A percentile compares a stretch with the other conserved stretches of the same genome.
These are phyloP conservation scores for Solioccasus polychromus DNA, from an alignment of 768 basidiomycete genomes.

Conservation along the genomic window DNA sequence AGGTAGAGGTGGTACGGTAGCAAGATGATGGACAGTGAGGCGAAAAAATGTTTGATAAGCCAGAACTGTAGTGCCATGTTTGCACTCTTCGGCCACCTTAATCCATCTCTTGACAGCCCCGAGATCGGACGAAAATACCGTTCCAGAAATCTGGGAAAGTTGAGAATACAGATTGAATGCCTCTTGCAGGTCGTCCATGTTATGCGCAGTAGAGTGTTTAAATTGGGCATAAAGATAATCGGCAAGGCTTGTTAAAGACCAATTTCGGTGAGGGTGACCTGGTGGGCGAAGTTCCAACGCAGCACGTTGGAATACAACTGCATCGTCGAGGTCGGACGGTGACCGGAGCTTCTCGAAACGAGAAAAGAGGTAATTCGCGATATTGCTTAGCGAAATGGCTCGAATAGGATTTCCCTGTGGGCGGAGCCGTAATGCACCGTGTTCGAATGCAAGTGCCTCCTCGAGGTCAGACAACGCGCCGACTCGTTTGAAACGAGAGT, in stretches of 20 bases:
- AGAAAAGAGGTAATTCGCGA: too few relatives aligned
- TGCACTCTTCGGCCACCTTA: not conserved
- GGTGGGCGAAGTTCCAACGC: not conserved
- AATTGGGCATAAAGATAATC: not conserved
- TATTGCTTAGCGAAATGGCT: too few relatives aligned
- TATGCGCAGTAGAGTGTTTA: not conserved
- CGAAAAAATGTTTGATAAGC: not conserved
- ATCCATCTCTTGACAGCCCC: not conserved
- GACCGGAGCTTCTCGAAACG: not conserved
- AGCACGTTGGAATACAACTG: not conserved
- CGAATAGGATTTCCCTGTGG: too few relatives aligned
- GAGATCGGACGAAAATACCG: not conserved
- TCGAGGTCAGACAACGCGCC: too few relatives aligned
- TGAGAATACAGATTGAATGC: not conserved
- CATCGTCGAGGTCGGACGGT: not conserved
- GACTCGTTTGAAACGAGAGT: not conserved
- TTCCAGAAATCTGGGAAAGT: not conserved
- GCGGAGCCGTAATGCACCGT: not conserved
- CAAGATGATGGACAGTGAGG: not conserved
- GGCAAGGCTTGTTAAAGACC: not conserved
- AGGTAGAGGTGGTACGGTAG: not conserved
- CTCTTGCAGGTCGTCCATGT: not conserved
- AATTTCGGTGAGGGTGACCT: not conserved
- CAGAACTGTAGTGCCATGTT: not conserved
- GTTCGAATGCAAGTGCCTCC: too few relatives aligned